These are phyloP conservation scores for Histomonas meleagridis DNA, from an alignment of 208 protist genomes.

Conservation along the genomic window DNA sequence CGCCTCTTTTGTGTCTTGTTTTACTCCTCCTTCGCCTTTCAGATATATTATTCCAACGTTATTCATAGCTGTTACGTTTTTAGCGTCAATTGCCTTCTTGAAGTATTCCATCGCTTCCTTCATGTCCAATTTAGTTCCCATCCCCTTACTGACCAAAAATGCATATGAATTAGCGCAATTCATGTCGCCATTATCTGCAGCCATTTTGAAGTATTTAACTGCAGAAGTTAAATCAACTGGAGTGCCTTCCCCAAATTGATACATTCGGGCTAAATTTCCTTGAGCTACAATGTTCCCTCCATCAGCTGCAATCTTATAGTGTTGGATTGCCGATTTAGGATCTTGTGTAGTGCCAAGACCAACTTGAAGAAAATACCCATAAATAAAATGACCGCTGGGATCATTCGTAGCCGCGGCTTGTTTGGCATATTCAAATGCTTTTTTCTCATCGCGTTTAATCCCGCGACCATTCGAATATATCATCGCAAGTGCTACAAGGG, in stretches of 20 bases:
- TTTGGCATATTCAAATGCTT: not conserved
- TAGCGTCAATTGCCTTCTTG: not conserved
- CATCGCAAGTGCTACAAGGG: not conserved
- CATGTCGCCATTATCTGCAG: not conserved
- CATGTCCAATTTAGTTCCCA: not conserved
- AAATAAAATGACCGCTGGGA: not conserved
- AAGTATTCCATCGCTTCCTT: not conserved
- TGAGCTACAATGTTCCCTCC: no score
- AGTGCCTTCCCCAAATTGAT: no score
- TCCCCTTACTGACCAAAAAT: not conserved
- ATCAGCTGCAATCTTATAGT: not conserved
- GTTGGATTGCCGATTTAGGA: no score
- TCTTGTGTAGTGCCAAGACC: no score
- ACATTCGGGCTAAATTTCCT: no score
- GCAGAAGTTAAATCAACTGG: not conserved
- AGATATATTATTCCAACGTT: not conserved
- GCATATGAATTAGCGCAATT: not conserved
- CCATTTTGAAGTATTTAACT: no score
- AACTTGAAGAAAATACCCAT: not conserved
- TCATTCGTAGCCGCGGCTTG: not conserved
- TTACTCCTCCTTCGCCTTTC: not conserved
- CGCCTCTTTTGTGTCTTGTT: not conserved
- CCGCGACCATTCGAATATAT: not conserved
- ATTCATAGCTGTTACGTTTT: not conserved
- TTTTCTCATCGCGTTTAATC: not conserved